phyloP scores from a whole-genome alignment of 1,284 basidiomycete genomes.

The Sanghuangporus sanghuang region DNA sequence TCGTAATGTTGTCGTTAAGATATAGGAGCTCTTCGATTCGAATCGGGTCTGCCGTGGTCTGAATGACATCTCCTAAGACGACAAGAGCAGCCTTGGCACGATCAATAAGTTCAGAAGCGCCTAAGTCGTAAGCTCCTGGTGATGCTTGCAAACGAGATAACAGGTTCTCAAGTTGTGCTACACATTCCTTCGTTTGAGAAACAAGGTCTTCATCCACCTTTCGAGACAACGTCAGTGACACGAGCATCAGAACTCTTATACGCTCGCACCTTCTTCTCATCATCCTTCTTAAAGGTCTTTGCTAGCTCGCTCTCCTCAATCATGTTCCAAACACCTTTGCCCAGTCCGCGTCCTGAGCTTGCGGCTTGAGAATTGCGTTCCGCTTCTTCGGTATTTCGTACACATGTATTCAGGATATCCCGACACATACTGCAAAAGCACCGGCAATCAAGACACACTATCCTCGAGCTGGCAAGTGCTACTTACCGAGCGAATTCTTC shows the following conservation, averaged over 20 bases:
- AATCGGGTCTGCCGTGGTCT: conserved; percentile 50
- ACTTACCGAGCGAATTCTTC: conserved; percentile 79
- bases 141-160: conserved; percentile 34
- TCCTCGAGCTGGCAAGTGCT: not conserved
- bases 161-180: conserved; percentile 45
- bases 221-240: not conserved
- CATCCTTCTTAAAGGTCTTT: conserved; percentile 55
- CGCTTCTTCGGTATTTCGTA: conserved; percentile 87
- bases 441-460: not conserved
- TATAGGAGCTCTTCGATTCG: conserved; percentile 61
- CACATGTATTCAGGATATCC: conserved; percentile 77
- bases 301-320: conserved; percentile 79
- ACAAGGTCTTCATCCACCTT: conserved; percentile 51
- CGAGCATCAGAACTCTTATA: not conserved
- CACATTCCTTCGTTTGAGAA: conserved; percentile 43
- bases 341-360: conserved; percentile 33
- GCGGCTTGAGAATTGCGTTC: conserved; percentile 41
- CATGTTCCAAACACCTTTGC: conserved; percentile 73
- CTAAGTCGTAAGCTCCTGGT: conserved; percentile 24
- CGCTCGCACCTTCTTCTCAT: conserved; percentile 50
- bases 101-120: conserved; percentile 36
- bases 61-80: conserved; percentile 54
- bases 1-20: conserved; percentile 68
- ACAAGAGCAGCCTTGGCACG: conserved; percentile 49
- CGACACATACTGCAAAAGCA: conserved; percentile 53